A percentile compares a stretch with the other conserved stretches of the same genome.
Evolutionary conservation across 768 basidiomycete genomes (phyloP).

Genomic region (Lactarius deliciosus): DNA sequence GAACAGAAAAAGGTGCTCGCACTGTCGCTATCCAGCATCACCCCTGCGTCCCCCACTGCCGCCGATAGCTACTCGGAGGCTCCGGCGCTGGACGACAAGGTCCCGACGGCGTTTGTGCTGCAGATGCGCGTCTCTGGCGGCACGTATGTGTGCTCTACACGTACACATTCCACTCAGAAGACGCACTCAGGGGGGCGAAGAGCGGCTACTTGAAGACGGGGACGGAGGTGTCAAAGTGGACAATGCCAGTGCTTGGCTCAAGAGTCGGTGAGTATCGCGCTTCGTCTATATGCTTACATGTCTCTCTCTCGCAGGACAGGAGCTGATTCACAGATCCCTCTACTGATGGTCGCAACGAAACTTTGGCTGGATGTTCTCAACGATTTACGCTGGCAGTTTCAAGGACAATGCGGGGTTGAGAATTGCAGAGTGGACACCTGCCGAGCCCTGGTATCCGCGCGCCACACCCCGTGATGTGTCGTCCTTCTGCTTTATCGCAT

Average conservation of each 20-base stretch:
- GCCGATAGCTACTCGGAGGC: constrained; percentile 33
- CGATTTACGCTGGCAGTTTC: too few species aligned
- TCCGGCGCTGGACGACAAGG: constrained; percentile 33
- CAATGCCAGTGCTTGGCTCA: constrained; percentile 92
- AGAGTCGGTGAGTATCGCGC: too few species aligned
- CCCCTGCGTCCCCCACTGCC: constrained; percentile 37
- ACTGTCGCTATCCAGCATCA: constrained; percentile 54
- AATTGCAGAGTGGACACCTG: too few species aligned
- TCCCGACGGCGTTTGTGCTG: constrained; percentile 79
- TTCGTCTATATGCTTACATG: too few species aligned
- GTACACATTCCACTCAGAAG: too few species aligned
- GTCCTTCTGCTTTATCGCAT: constrained; percentile 80
- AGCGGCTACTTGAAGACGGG: too few species aligned
- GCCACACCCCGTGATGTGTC: constrained; percentile 59
- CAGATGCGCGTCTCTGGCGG: constrained; percentile 94
- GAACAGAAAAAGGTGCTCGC: constrained; percentile 72
- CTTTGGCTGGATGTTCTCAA: too few species aligned
- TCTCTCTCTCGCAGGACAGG: too few species aligned
- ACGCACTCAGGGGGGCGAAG: too few species aligned
- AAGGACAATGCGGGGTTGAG: too few species aligned
- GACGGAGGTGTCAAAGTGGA: constrained; percentile 94
- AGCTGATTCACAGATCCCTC: too few species aligned
- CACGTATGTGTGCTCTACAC: constrained; percentile 96
- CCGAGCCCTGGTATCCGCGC: constrained; percentile 89
- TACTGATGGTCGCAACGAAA: too few species aligned